phyloP scores from a whole-genome alignment of 352 stramenopile species.

The Phytophthora sp. region DNA sequence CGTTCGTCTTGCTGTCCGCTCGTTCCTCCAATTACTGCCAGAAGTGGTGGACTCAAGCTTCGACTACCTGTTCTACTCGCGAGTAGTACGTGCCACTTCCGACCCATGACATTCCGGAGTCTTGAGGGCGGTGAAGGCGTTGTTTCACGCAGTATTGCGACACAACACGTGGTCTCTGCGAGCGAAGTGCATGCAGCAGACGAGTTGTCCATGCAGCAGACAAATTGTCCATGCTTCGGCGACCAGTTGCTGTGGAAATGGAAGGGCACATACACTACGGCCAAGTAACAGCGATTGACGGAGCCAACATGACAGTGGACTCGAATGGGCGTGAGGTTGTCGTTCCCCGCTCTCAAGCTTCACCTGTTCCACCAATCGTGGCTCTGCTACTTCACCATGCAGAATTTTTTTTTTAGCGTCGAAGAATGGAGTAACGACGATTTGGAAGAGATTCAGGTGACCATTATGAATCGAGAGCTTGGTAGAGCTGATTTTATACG shows the following conservation, averaged over 20 bases:
- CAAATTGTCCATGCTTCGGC: background rate
- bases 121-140: background rate
- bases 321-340: background rate
- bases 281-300: background rate
- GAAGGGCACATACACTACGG: background rate
- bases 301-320: background rate
- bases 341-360: background rate
- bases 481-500: too few relatives aligned
- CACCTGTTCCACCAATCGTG: background rate
- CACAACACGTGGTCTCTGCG: background rate
- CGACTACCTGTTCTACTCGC: background rate
- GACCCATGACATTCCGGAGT: background rate
- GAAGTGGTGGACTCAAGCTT: background rate
- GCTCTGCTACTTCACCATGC: background rate
- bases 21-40: background rate
- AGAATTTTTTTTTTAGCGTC: background rate
- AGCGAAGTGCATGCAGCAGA: background rate
- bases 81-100: background rate
- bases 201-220: background rate
- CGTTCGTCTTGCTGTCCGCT: background rate
- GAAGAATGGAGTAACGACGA: background rate
- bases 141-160: background rate
- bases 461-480: too few relatives aligned
- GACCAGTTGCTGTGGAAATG: background rate
- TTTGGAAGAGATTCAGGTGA: too few relatives aligned